A percentile compares a stretch with the other conserved stretches of the same genome.
phyloP scores from a whole-genome alignment of 495 filamentous ascomycete species.

The Neurospora discreta region DNA sequence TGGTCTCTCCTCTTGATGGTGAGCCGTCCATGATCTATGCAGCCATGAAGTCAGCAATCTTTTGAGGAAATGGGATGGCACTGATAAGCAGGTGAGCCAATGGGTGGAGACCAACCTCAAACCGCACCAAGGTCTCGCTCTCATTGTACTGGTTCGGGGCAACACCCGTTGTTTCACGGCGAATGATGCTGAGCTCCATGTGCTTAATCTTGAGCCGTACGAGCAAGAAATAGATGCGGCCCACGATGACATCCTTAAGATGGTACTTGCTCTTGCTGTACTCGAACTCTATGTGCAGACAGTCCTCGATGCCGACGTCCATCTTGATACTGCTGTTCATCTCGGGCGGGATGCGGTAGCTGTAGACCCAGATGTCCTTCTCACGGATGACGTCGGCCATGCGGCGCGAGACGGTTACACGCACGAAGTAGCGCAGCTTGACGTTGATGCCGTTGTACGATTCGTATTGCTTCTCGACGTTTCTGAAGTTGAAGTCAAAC shows the following conservation, averaged over 20 bases:
- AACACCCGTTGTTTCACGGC: slow-evolving; percentile 89
- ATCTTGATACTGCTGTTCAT: slow-evolving; percentile 99
- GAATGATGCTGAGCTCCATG: slow-evolving; percentile 98
- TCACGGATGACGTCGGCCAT: slow-evolving; percentile 98
- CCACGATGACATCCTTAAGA: slow-evolving; percentile 98
- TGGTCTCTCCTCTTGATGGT: slow-evolving; percentile 93
- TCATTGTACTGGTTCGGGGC: slow-evolving; percentile 99
- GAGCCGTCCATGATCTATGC: slow-evolving; percentile 97
- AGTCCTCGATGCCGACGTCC: slow-evolving; percentile 99
- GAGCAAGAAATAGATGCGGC: slow-evolving; percentile 95
- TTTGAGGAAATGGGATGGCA: not conserved
- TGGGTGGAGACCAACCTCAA: slow-evolving; percentile 55
- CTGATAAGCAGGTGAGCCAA: not conserved
- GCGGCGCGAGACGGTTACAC: slow-evolving; percentile 87
- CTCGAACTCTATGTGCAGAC: slow-evolving; percentile 98
- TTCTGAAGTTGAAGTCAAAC: slow-evolving; percentile 99
- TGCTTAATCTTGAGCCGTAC: slow-evolving; percentile 99
- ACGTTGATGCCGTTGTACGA: slow-evolving; percentile 99
- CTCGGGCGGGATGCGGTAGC: slow-evolving; percentile 95
- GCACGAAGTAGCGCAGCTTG: slow-evolving; percentile 94
- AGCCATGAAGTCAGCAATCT: not conserved
- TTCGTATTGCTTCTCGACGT: slow-evolving; percentile 99
- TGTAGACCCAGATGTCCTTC: slow-evolving; percentile 99
- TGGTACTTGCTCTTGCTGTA: slow-evolving; percentile 99
- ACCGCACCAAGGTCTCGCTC: slow-evolving; percentile 94